Conservation (phyloP, 139 green algal genomes). For the Mychonastes homosphaera region DNA sequence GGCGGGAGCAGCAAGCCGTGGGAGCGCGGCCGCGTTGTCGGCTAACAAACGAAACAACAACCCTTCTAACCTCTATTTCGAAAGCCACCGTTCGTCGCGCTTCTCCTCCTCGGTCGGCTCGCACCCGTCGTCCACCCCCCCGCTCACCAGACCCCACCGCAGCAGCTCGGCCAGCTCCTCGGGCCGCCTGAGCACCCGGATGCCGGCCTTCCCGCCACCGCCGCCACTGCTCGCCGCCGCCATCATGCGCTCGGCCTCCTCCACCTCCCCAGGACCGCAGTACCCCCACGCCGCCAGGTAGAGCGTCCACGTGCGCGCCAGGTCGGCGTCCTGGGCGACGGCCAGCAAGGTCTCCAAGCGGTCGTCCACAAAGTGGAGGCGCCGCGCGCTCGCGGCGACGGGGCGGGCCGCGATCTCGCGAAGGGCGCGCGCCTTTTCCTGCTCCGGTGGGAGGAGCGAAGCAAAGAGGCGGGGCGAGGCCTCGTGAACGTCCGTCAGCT, state of each 20-base stretch:
- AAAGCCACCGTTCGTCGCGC: too few species aligned
- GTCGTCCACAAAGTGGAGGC: slow-evolving; percentile 69
- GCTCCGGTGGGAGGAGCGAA: slow-evolving; percentile 48
- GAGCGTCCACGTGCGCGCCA: slow-evolving; percentile 28
- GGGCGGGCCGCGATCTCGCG: slow-evolving; percentile 1
- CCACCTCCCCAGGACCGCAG: not conserved
- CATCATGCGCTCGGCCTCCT: slow-evolving; percentile 20
- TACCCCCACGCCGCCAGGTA: slow-evolving; percentile 46
- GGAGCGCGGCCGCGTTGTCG: too few species aligned
- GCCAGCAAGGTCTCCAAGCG: slow-evolving; percentile 54
- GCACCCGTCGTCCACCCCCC: slow-evolving; percentile 44
- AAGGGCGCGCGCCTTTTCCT: slow-evolving; percentile 45
- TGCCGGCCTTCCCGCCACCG: too few species aligned
- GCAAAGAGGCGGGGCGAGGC: slow-evolving; percentile 44
- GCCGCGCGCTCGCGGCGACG: slow-evolving; percentile 2
- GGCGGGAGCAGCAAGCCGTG: too few species aligned
- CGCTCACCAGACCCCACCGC: slow-evolving; percentile 30
- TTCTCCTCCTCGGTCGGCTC: slow-evolving; percentile 46
- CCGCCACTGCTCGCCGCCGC: slow-evolving; percentile 13
- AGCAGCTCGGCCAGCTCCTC: slow-evolving; percentile 47
- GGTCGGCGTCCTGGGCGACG: slow-evolving; percentile 20
- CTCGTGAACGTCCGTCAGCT: slow-evolving; percentile 17
- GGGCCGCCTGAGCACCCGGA: slow-evolving; percentile 26
- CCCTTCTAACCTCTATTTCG: too few species aligned
- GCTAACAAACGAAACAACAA: too few species aligned